Evolutionary conservation across 257 asterid species (phyloP).

Genomic region (Echium plantagineum): DNA sequence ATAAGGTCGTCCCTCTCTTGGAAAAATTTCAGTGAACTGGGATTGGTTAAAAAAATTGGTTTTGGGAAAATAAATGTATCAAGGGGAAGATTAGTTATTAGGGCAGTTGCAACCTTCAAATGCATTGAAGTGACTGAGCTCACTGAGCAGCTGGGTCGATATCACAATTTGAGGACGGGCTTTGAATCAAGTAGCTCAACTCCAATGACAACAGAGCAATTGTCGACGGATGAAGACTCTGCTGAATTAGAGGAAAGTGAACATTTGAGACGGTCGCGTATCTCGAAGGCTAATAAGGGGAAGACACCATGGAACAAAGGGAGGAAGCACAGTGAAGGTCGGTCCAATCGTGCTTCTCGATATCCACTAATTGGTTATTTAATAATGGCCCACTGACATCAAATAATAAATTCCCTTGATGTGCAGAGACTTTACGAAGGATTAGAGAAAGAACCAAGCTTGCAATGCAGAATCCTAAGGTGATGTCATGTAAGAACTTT

Average conservation of each 20-base stretch:
- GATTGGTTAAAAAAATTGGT: conserved; percentile 18
- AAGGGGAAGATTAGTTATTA: conserved; percentile 40
- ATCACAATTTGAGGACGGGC: conserved; percentile 30
- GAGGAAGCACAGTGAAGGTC: conserved; percentile 86
- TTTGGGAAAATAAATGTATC: conserved; percentile 26
- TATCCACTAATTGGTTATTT: background rate
- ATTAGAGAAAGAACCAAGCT: conserved; percentile 78
- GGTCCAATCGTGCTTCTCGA: background rate
- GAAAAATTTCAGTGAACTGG: conserved; percentile 23
- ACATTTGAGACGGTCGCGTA: conserved; percentile 79
- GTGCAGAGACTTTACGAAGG: conserved; percentile 72
- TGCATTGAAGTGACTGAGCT: conserved; percentile 18
- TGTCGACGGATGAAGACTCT: conserved; percentile 37
- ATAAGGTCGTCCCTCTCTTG: conserved; percentile 31
- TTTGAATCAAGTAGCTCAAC: conserved; percentile 25
- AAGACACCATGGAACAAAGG: conserved; percentile 97
- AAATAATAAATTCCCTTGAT: conserved; percentile 2
- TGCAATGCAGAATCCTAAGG: conserved; percentile 99
- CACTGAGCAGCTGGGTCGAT: conserved; percentile 22
- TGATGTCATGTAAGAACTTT: conserved; percentile 80
- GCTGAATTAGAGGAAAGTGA: conserved; percentile 52
- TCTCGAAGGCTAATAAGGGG: conserved; percentile 90
- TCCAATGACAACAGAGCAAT: conserved; percentile 19
- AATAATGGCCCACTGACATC: conserved; percentile 6
- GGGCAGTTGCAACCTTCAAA: conserved; percentile 68